phyloP scores from a whole-genome alignment of 257 asterid species.

The Scutellaria baicalensis region DNA sequence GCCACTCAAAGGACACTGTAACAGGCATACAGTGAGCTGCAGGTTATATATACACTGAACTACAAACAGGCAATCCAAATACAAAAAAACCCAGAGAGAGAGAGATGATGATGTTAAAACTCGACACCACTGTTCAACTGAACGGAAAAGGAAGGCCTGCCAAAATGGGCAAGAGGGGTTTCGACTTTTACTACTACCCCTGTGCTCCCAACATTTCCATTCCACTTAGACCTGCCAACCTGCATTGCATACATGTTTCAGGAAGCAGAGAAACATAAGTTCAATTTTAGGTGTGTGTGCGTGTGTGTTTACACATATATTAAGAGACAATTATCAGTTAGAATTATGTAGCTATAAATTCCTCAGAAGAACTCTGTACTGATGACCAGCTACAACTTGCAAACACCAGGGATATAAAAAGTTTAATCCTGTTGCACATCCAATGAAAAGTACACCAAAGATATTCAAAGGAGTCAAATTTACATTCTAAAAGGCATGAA shows the following conservation, averaged over 20 bases:
- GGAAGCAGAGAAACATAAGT: background rate
- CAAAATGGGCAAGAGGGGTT: constrained; percentile 62
- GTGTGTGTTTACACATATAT: too few species aligned
- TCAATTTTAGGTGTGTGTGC: background rate
- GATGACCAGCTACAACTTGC: background rate
- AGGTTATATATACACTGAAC: constrained; percentile 23
- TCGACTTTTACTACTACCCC: constrained; percentile 81
- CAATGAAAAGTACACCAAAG: background rate
- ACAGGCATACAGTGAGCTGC: background rate
- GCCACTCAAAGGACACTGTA: background rate
- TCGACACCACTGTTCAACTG: constrained; percentile 90
- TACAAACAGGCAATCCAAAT: background rate
- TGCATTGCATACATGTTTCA: constrained; percentile 32
- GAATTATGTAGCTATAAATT: background rate
- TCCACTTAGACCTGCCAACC: constrained; percentile 98
- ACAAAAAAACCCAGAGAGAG: background rate
- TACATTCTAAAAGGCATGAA: background rate
- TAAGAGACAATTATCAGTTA: background rate
- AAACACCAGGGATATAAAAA: background rate
- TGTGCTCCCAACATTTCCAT: constrained; percentile 79
- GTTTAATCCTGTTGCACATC: background rate
- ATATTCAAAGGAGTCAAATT: background rate
- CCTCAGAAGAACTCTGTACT: background rate
- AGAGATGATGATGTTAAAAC: constrained; percentile 26
- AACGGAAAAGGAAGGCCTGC: constrained; percentile 70